Evolutionary conservation across 805 yeast species (phyloP).

Genomic region (Metschnikowia henanensis): DNA sequence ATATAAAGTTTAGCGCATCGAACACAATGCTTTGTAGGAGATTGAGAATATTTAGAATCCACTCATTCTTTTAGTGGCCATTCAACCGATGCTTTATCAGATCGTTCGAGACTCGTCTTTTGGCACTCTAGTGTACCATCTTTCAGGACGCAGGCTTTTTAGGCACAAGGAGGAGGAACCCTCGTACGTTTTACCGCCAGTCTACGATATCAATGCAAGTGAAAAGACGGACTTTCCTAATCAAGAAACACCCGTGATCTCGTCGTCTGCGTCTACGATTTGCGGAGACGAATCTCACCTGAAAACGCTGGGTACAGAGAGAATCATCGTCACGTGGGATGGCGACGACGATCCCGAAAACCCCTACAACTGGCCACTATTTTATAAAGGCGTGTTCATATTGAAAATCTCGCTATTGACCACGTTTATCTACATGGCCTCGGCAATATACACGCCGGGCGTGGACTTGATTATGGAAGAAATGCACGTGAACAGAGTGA

Average conservation of each 20-base stretch:
- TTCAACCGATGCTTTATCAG: background rate
- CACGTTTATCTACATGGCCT: slow-evolving; percentile 52
- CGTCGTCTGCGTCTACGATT: background rate
- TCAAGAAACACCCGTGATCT: too few species aligned
- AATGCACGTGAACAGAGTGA: slow-evolving; percentile 42
- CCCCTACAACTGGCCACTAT: slow-evolving; percentile 57
- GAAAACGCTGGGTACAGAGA: background rate
- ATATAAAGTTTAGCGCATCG: too few species aligned
- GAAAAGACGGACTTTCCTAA: background rate
- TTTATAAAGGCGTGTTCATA: slow-evolving; percentile 38
- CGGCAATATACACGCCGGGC: slow-evolving; percentile 58
- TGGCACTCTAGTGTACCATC: slow-evolving; percentile 25
- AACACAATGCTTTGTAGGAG: too few species aligned
- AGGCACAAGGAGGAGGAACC: slow-evolving; percentile 26
- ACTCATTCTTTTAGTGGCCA: too few species aligned
- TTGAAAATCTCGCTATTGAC: slow-evolving; percentile 44
- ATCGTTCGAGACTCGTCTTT: slow-evolving; percentile 32
- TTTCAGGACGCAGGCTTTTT: slow-evolving; percentile 24
- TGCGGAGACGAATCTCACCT: background rate
- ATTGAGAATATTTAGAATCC: too few species aligned
- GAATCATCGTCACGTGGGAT: slow-evolving; percentile 30
- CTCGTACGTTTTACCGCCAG: slow-evolving; percentile 31
- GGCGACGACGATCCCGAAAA: slow-evolving; percentile 52
- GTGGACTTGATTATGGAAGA: slow-evolving; percentile 43
- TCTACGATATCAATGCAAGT: slow-evolving; percentile 15